Evolutionary conservation across 805 yeast species (phyloP).

Genomic region (Metschnikowia bowlesiae): DNA sequence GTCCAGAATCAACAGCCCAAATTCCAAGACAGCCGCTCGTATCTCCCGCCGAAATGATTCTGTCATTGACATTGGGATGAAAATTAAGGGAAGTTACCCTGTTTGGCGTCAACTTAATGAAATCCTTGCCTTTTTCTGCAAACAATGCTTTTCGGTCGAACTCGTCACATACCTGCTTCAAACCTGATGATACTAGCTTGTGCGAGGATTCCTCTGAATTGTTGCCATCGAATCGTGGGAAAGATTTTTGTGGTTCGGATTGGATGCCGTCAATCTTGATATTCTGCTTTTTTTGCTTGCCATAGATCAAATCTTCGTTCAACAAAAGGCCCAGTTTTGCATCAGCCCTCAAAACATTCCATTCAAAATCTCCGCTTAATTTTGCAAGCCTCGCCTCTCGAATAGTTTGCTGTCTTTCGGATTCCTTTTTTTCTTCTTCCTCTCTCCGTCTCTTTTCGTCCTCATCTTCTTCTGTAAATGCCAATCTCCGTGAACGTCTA

Average conservation of each 20-base stretch:
- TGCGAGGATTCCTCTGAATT: neutral
- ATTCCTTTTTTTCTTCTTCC: constrained; percentile 39
- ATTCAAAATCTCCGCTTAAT: constrained; percentile 59
- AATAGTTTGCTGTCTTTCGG: constrained; percentile 7
- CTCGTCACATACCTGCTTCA: constrained; percentile 49
- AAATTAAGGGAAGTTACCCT: constrained; percentile 70
- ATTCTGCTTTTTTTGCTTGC: neutral
- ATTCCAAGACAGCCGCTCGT: constrained; percentile 81
- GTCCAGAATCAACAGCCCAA: constrained; percentile 67
- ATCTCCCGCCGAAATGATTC: constrained; percentile 81
- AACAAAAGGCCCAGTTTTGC: constrained; percentile 32
- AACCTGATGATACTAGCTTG: constrained; percentile 2
- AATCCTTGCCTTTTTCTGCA: constrained; percentile 59
- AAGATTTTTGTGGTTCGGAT: neutral
- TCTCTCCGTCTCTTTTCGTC: constrained; percentile 30
- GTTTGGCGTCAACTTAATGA: constrained; percentile 63
- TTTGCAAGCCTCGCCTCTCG: constrained; percentile 47
- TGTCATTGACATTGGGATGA: constrained; percentile 66
- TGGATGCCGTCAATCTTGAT: neutral
- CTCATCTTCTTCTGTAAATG: constrained; percentile 42
- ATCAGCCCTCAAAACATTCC: constrained; percentile 54
- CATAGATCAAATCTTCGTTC: constrained; percentile 19
- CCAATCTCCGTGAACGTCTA: constrained; percentile 73
- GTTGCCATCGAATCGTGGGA: neutral
- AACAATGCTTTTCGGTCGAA: constrained; percentile 49